A percentile compares a stretch with the other conserved stretches of the same genome.
phyloP scores from a whole-genome alignment of 1,139 yeast species.

The Torulaspora globosa region DNA sequence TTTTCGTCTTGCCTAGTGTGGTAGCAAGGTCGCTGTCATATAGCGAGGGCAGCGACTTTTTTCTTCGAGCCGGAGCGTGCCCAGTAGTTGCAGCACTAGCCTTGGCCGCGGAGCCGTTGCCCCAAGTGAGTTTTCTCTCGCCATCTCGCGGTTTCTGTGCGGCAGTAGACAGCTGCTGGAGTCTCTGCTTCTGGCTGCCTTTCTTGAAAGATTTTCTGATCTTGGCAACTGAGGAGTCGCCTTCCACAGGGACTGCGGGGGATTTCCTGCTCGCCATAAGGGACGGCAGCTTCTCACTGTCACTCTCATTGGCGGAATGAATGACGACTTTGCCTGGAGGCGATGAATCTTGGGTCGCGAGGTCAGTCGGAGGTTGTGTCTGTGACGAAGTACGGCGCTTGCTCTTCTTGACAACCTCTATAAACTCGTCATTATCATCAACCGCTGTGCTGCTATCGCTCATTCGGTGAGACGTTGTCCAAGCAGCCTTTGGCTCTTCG shows the following conservation, averaged over 20 bases:
- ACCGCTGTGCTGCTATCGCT: constrained; percentile 11
- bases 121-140: constrained; percentile 20
- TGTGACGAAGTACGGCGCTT: constrained; percentile 13
- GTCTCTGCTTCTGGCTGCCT: constrained; percentile 30
- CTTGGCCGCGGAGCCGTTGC: constrained; percentile 3
- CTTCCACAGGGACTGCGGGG: background rate
- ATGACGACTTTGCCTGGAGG: constrained; percentile 13
- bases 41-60: constrained; percentile 24
- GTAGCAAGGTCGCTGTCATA: constrained; percentile 15
- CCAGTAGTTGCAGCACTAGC: background rate
- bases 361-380: background rate
- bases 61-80: constrained; percentile 6
- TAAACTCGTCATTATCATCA: constrained; percentile 20
- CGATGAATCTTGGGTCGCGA: background rate
- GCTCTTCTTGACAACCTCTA: constrained; percentile 20
- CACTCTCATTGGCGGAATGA: constrained; percentile 8
- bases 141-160: constrained; percentile 28
- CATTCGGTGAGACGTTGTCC: background rate
- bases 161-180: constrained; percentile 10
- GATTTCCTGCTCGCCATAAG: constrained; percentile 10
- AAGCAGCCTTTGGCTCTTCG: constrained; percentile 4
- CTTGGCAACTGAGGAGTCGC: constrained; percentile 10
- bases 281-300: constrained; percentile 18
- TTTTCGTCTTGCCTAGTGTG: constrained; percentile 14
- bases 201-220: constrained; percentile 24